These are phyloP conservation scores for Termitomyces bulborhizus DNA, from an alignment of 768 basidiomycete genomes.

Conservation along the genomic window DNA sequence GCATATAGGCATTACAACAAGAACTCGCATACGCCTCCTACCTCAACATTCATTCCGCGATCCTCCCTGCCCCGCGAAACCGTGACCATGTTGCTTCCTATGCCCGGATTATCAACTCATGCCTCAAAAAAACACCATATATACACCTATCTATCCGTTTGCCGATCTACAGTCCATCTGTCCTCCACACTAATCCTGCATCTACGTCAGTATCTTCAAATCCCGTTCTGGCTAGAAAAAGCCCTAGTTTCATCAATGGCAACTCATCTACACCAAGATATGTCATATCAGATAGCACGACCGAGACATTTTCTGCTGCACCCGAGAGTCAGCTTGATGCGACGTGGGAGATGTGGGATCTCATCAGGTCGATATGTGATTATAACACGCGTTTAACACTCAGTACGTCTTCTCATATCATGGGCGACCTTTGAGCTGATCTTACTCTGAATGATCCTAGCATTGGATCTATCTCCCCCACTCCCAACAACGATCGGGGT, in stretches of 20 bases:
- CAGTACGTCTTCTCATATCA: conserved; percentile 37
- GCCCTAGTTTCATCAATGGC: not conserved
- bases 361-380: conserved; percentile 84
- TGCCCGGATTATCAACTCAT: conserved; percentile 82
- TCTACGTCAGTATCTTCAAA: conserved; percentile 5
- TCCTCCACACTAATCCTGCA: conserved; percentile 35
- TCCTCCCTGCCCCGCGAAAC: conserved; percentile 85
- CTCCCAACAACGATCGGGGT: conserved; percentile 74
- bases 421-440: not conserved
- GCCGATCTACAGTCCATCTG: conserved; percentile 73
- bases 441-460: conserved; percentile 32
- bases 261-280: conserved; percentile 20
- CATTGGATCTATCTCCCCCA: conserved; percentile 87
- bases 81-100: conserved; percentile 86
- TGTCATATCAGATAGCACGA: not conserved
- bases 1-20: conserved; percentile 76
- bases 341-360: conserved; percentile 99
- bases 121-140: conserved; percentile 62
- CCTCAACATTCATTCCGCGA: conserved; percentile 76
- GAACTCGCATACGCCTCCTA: conserved; percentile 93
- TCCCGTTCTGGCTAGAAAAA: conserved; percentile 15
- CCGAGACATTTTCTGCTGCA: conserved; percentile 26
- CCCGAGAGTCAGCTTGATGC: conserved; percentile 57
- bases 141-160: conserved; percentile 79
- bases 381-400: conserved; percentile 71